Base-by-base conservation (phyloP, 1,284 basidiomycete species). In the Bondarzewia mesenterica region DNA sequence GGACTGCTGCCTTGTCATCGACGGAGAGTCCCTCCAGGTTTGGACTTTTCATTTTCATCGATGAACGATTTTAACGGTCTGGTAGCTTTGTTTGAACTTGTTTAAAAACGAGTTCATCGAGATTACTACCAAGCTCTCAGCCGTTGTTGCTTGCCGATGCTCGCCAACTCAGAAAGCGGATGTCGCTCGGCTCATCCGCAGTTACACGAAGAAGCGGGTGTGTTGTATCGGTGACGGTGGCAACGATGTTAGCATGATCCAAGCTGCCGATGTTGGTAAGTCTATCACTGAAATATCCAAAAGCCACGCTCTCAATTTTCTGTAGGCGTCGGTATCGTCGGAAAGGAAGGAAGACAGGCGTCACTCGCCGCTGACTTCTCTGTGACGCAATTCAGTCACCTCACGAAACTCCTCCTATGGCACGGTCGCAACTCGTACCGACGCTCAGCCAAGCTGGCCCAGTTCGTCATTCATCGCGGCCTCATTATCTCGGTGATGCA, bases 151-250 rank as follows among this genome's bases (percentile, higher is more conserved):
- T 0, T 99, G 96, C 60, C 85, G 96, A 22, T 99, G 95, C 65
- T 98, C 95, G 3, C 96, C 96, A 0, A 98, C 95, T 0, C 96
- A 99, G 64, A 99, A 99, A 65, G 95, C 96, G 5, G 95, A 98
- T 60, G 91, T 99, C 3, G 96, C 95, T 0, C 78, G 89, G 2
- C 71, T 99, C 39, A 99, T 99, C 54, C 83, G 95, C 12, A 74
- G 78, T 15, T 83, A 86, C 60, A 98, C 95, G 2, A 88, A 82
- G 67, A 96, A 96, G 65, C 81, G 93, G 0, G 95, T 99, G 0
- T 99, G 95, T 66, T 99, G 96, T 63, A 99, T 99, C 48, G 92
- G 92, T 4, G 92, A 96, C 64, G 92, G 92, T 42, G 92, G 92
- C 7, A 96, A 96, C 63, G 93, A 96, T 60, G 92, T 95, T 47